Evolutionary conservation across 2,329 filamentous ascomycete species (phyloP).

Genomic region (Trichoderma endophyticum): DNA sequence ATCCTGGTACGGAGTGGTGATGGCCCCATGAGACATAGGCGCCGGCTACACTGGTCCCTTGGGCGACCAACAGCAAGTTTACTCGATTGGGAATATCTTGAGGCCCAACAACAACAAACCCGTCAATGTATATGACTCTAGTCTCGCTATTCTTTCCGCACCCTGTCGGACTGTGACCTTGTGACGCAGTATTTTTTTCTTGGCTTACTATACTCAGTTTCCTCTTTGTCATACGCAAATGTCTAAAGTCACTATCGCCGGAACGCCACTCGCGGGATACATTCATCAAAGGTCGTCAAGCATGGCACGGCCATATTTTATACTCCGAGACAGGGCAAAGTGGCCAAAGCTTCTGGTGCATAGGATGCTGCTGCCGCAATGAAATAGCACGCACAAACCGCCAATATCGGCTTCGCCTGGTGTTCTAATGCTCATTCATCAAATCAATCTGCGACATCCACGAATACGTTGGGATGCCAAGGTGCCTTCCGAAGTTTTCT

Average conservation of each 20-base stretch:
- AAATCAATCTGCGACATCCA: not conserved
- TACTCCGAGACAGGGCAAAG: slow-evolving; percentile 1
- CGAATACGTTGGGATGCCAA: not conserved
- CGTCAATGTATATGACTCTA: not conserved
- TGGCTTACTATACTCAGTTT: not conserved
- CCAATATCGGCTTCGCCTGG: not conserved
- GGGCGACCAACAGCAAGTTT: slow-evolving; percentile 2
- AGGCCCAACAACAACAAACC: not conserved
- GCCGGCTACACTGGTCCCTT: not conserved
- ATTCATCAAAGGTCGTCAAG: not conserved
- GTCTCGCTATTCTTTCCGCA: slow-evolving; percentile 7
- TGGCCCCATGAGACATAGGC: slow-evolving; percentile 2
- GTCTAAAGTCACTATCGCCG: not conserved
- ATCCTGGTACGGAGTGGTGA: not conserved
- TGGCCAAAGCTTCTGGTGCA: not conserved
- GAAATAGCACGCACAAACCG: not conserved
- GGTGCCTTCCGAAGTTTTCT: not conserved
- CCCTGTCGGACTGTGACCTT: slow-evolving; percentile 14
- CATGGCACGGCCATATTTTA: slow-evolving; percentile 4
- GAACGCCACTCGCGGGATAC: not conserved
- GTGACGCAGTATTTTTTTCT: slow-evolving; percentile 1
- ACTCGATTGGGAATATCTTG: not conserved
- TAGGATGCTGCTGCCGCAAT: not conserved
- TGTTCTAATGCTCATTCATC: not conserved
- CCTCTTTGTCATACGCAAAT: not conserved